Evolutionary conservation across 1,284 basidiomycete genomes (phyloP), one percentile per base, ranked within the genome.

Genomic region (Kalmanozyma brasiliensis): DNA sequence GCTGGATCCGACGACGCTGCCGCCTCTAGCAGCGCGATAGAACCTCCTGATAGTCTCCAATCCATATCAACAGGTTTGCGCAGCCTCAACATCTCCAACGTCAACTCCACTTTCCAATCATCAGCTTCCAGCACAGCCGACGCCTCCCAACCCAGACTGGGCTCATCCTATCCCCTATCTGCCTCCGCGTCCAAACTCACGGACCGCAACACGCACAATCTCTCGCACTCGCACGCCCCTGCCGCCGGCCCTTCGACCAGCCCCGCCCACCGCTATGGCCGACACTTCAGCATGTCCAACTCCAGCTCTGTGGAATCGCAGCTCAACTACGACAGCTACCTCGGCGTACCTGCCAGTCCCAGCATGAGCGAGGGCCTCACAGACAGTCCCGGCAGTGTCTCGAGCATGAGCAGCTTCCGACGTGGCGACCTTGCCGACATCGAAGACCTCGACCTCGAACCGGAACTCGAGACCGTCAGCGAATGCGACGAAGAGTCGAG

Each of bases 341-440:
- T 59, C 14, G 45, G 51, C 13, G 58, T 72, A 2, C 68, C 68
- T 2, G 59, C 68, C 2, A 72, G 68, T 24, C 68, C 68, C 7
- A 72, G 68, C 56, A 67, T 72, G 59, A 72, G 68, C 49, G 68
- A 72, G 17, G 53, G 58, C 3, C 59, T 72, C 34, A 72, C 68
- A 32, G 68, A 72, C 34, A 77, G 75, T 32, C 75, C 77, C 4
- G 75, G 73, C 45, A 77, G 74, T 34, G 49, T 80, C 20, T 74
- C 76, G 8, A 77, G 74, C 48, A 65, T 76, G 36, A 73, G 47
- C 56, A 76, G 73, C 38, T 74, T 71, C 35, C 66, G 67, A 34
- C 73, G 69, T 23, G 79, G 79, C 38, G 77, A 80, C 16, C 59
- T 74, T 23, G 76, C 76, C 24, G 79, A 80, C 52, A 74, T 78